These are phyloP conservation scores for Parathielavia appendiculata DNA, from an alignment of 495 filamentous ascomycete species.

Conservation along the genomic window DNA sequence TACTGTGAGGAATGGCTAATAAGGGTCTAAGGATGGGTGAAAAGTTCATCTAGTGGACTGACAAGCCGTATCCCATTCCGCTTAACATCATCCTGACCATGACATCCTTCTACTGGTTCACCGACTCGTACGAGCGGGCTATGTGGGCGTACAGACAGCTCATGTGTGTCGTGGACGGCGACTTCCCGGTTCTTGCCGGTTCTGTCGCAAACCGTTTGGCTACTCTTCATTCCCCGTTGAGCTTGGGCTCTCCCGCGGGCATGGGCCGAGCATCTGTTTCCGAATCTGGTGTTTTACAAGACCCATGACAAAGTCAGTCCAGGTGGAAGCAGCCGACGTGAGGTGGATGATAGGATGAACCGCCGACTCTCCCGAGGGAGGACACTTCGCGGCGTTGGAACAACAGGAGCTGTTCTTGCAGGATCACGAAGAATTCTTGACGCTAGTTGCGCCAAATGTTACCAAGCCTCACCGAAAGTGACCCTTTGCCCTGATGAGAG, in stretches of 20 bases:
- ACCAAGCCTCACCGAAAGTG: background rate
- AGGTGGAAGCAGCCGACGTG: too few species aligned
- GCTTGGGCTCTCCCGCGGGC: slow-evolving; percentile 44
- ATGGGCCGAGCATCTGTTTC: slow-evolving; percentile 46
- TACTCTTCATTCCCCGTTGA: slow-evolving; percentile 56
- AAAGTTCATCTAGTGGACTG: slow-evolving; percentile 62
- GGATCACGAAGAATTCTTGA: slow-evolving; percentile 53
- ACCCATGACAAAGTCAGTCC: slow-evolving; percentile 37
- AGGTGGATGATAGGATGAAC: background rate
- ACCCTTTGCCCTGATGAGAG: too few species aligned
- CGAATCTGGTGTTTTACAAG: slow-evolving; percentile 25
- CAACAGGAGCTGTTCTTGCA: slow-evolving; percentile 47
- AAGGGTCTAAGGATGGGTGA: slow-evolving; percentile 62
- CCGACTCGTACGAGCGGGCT: slow-evolving; percentile 50
- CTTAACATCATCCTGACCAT: slow-evolving; percentile 53
- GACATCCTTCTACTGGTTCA: slow-evolving; percentile 63
- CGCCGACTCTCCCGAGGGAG: slow-evolving; percentile 37
- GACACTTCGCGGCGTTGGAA: slow-evolving; percentile 57
- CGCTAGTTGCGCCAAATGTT: slow-evolving; percentile 13
- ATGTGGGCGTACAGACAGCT: slow-evolving; percentile 49
- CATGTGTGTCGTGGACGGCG: too few species aligned
- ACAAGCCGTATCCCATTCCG: slow-evolving; percentile 41
- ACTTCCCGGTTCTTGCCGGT: slow-evolving; percentile 40
- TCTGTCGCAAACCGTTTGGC: slow-evolving; percentile 50
- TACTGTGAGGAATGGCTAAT: too few species aligned